Evolutionary conservation across 2,329 filamentous ascomycete genomes (phyloP).

Genomic region (Colletotrichum kahawae): DNA sequence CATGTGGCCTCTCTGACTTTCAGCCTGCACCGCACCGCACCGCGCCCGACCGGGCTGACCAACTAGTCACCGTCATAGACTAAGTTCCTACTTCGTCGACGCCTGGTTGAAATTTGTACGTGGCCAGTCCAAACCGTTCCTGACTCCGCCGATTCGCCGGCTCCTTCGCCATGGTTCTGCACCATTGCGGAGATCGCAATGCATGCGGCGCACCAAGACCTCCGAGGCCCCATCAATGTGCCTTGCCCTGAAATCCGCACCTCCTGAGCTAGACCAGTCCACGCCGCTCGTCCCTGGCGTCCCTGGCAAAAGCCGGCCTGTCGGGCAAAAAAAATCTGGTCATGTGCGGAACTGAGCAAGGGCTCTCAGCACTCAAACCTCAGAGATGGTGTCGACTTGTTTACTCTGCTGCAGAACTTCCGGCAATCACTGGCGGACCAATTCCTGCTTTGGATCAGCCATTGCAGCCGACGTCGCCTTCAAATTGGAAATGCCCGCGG

Average conservation of each 20-base stretch:
- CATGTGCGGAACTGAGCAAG: slow-evolving; percentile 14
- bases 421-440: slow-evolving; percentile 6
- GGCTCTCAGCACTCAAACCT: neutral
- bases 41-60: slow-evolving; percentile 6
- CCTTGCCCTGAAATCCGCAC: slow-evolving; percentile 1
- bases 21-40: neutral
- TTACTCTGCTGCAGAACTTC: slow-evolving; percentile 5
- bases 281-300: slow-evolving; percentile 8
- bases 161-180: slow-evolving; percentile 15
- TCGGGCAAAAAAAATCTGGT: slow-evolving; percentile 9
- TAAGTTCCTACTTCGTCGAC: neutral
- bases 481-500: neutral
- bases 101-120: neutral
- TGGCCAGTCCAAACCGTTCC: neutral
- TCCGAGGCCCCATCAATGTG: slow-evolving; percentile 5
- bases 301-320: slow-evolving; percentile 1
- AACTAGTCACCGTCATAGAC: slow-evolving; percentile 13
- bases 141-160: slow-evolving; percentile 8
- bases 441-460: neutral
- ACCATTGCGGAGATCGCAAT: slow-evolving; percentile 17
- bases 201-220: slow-evolving; percentile 16
- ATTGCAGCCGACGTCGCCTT: neutral
- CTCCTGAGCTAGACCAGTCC: slow-evolving; percentile 16
- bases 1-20: slow-evolving; percentile 15
- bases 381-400: neutral